Conservation (phyloP, 2,329 filamentous ascomycete species). For the Lecanosticta acicola region DNA sequence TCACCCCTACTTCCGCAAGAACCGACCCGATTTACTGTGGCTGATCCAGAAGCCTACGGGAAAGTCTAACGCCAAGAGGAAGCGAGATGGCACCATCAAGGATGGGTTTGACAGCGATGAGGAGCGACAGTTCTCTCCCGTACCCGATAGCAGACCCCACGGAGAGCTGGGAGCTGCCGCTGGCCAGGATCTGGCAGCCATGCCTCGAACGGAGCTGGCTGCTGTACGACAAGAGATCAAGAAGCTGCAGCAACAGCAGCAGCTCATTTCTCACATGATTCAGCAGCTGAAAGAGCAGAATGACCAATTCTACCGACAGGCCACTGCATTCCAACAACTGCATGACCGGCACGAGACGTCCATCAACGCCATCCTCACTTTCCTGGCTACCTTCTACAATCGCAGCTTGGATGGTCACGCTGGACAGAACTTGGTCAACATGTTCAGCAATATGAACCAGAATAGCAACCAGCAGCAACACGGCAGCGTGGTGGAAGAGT, state of each 20-base stretch:
- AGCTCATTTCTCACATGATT: slow-evolving; percentile 77
- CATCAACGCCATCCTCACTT: slow-evolving; percentile 97
- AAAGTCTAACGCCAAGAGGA: slow-evolving; percentile 47
- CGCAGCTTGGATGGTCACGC: slow-evolving; percentile 83
- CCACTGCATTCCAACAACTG: slow-evolving; percentile 79
- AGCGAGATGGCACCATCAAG: slow-evolving; percentile 54
- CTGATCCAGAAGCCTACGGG: slow-evolving; percentile 93
- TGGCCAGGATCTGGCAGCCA: slow-evolving; percentile 46
- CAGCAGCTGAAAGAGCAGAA: slow-evolving; percentile 77
- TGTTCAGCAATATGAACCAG: slow-evolving; percentile 58
- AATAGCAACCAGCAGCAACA: slow-evolving; percentile 38
- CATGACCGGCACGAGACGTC: slow-evolving; percentile 97
- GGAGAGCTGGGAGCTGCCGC: slow-evolving; percentile 21
- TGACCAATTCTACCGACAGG: slow-evolving; percentile 80
- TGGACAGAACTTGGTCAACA: slow-evolving; percentile 72
- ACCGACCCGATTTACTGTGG: slow-evolving; percentile 88
- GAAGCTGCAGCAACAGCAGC: slow-evolving; percentile 78
- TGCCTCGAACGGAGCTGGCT: slow-evolving; percentile 67
- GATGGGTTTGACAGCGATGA: slow-evolving; percentile 70
- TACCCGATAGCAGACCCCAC: slow-evolving; percentile 20
- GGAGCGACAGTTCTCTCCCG: slow-evolving; percentile 36
- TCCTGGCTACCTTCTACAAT: slow-evolving; percentile 93
- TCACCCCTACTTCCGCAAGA: slow-evolving; percentile 91
- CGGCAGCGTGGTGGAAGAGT: slow-evolving; percentile 59
- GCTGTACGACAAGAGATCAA: slow-evolving; percentile 73